phyloP scores from a whole-genome alignment of 2,329 filamentous ascomycete genomes.

The Pezicula radicicola region DNA sequence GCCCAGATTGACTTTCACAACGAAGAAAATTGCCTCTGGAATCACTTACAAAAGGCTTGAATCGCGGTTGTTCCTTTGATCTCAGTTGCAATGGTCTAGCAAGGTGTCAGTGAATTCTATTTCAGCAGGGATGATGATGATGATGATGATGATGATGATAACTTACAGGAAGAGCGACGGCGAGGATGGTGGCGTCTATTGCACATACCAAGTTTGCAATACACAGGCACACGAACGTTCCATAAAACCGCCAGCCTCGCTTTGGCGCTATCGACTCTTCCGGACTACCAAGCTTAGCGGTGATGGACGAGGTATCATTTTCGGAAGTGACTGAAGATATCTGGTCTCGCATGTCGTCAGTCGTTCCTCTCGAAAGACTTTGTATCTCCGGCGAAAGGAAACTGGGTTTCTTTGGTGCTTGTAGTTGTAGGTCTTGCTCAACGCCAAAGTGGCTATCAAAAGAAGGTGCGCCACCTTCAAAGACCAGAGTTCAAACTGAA shows the following conservation, averaged over 20 bases:
- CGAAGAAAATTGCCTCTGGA: constrained; percentile 13
- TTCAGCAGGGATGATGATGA: not conserved
- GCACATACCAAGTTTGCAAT: constrained; percentile 50
- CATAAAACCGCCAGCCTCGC: constrained; percentile 16
- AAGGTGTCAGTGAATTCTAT: not conserved
- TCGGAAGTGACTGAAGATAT: too few relatives aligned
- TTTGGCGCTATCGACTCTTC: not conserved
- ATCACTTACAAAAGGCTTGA: constrained; percentile 54
- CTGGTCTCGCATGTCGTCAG: too few relatives aligned
- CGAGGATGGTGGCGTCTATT: constrained; percentile 61
- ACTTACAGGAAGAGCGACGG: constrained; percentile 20
- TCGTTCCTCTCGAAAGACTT: too few relatives aligned
- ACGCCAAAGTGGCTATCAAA: too few relatives aligned
- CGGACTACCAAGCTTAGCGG: too few relatives aligned
- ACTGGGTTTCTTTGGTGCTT: too few relatives aligned
- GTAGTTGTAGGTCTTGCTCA: too few relatives aligned
- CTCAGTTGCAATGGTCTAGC: constrained; percentile 50
- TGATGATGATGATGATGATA: not conserved
- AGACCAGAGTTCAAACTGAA: too few relatives aligned
- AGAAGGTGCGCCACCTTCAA: too few relatives aligned
- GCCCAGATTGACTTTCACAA: too few relatives aligned
- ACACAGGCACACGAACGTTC: constrained; percentile 19
- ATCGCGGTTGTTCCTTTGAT: constrained; percentile 46
- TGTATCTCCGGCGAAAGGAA: too few relatives aligned
- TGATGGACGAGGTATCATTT: too few relatives aligned